Evolutionary conservation across 2,329 filamentous ascomycete species (phyloP).

Genomic region (Beauveria pseudobassiana): DNA sequence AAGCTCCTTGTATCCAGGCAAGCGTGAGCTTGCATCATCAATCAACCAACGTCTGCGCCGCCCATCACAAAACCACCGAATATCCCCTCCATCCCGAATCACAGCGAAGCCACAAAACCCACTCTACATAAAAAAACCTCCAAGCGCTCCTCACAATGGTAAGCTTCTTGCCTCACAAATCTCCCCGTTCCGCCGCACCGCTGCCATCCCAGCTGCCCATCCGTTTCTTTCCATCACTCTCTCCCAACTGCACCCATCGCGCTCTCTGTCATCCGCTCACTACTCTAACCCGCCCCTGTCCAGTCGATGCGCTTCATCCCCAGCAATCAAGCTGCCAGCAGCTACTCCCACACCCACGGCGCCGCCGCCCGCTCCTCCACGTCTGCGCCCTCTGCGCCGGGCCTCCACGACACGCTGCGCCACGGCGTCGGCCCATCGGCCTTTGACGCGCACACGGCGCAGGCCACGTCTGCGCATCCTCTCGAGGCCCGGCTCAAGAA

Average conservation of each 20-base stretch:
- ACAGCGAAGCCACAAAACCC: neutral
- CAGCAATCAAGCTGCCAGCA: constrained; percentile 54
- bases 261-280: neutral
- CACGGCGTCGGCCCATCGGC: constrained; percentile 65
- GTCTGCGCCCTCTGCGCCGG: constrained; percentile 82
- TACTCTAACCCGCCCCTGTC: constrained; percentile 12
- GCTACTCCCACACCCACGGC: constrained; percentile 52
- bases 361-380: constrained; percentile 35
- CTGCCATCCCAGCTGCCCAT: neutral
- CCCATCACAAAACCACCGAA: neutral
- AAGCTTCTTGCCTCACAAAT: neutral
- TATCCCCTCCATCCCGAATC: neutral
- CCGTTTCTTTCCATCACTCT: neutral
- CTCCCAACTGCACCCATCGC: neutral
- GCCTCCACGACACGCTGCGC: constrained; percentile 89
- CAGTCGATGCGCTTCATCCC: constrained; percentile 90
- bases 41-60: neutral
- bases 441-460: constrained; percentile 32
- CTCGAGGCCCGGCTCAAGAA: constrained; percentile 82
- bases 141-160: constrained; percentile 5
- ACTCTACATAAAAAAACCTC: neutral
- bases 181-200: neutral
- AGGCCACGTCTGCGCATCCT: constrained; percentile 59
- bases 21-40: constrained; percentile 16
- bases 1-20: constrained; percentile 4